These are phyloP conservation scores for Aegilops bicornis DNA, from an alignment of 176 grass and related monocot genomes.

Conservation along the genomic window DNA sequence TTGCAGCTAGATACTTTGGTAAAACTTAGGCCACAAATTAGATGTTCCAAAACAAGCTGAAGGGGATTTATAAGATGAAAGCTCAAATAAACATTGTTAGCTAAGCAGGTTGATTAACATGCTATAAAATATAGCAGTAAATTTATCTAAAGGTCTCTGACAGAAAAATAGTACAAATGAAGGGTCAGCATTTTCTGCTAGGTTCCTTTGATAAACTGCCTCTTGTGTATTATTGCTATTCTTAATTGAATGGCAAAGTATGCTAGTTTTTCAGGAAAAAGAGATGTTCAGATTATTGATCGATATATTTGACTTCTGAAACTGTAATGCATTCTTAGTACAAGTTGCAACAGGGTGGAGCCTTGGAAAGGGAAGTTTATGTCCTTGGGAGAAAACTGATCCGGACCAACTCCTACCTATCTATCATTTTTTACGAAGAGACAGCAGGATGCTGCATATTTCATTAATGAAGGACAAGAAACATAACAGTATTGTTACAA, in stretches of 20 bases:
- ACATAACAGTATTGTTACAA: too few species aligned
- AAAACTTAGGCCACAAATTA: not conserved
- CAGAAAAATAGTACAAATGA: not conserved
- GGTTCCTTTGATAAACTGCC: too few species aligned
- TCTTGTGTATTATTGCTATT: too few species aligned
- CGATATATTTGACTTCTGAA: slow-evolving; percentile 2
- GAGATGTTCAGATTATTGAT: not conserved
- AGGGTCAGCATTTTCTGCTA: not conserved
- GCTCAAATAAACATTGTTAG: not conserved
- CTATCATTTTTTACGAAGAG: too few species aligned
- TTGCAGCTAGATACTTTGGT: not conserved
- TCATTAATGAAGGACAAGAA: too few species aligned
- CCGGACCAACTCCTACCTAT: too few species aligned
- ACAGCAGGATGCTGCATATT: too few species aligned
- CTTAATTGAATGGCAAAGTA: too few species aligned
- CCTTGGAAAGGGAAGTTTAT: too few species aligned
- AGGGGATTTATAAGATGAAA: not conserved
- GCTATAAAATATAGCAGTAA: not conserved
- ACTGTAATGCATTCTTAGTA: not conserved
- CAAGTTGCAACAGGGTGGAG: not conserved
- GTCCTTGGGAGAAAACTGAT: too few species aligned
- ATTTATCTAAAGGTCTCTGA: not conserved
- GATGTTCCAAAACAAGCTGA: not conserved
- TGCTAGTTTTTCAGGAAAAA: too few species aligned
- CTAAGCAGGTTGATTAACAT: not conserved